A percentile compares a stretch with the other conserved stretches of the same genome.
phyloP scores from a whole-genome alignment of 345 rosid genomes.

The Carallia brachiata region DNA sequence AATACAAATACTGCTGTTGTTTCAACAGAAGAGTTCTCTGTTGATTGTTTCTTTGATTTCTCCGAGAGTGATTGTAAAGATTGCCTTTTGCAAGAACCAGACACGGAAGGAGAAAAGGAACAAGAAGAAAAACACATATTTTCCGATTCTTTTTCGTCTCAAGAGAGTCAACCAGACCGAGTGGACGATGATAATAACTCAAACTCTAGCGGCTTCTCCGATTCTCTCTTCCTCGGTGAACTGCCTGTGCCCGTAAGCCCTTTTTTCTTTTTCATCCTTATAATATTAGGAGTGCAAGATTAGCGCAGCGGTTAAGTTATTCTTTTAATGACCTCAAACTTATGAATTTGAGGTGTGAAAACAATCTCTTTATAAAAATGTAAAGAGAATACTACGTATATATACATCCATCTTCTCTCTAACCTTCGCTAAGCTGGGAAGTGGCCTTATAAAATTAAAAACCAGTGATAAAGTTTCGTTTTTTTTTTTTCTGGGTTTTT shows the following conservation, averaged over 20 bases:
- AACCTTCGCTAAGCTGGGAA: too few relatives aligned
- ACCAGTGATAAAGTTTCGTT: not conserved
- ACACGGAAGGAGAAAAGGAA: constrained; percentile 33
- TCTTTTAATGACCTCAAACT: too few relatives aligned
- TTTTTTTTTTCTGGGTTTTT: not conserved
- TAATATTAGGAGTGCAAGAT: too few relatives aligned
- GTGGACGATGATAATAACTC: constrained; percentile 41
- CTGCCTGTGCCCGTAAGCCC: constrained; percentile 41
- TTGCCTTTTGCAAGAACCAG: not conserved
- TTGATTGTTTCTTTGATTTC: constrained; percentile 69
- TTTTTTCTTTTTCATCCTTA: not conserved
- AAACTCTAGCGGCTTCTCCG: constrained; percentile 22
- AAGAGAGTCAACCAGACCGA: not conserved
- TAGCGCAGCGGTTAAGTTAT: too few relatives aligned
- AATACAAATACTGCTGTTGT: constrained; percentile 18
- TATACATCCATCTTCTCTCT: too few relatives aligned
- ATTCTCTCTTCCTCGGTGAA: constrained; percentile 30
- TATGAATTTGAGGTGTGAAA: too few relatives aligned
- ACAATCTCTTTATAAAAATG: too few relatives aligned
- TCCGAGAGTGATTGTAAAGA: constrained; percentile 42
- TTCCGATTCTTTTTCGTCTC: constrained; percentile 37
- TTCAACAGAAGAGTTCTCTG: constrained; percentile 56
- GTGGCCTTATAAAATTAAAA: too few relatives aligned
- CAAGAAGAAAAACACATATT: constrained; percentile 30
- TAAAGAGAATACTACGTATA: too few relatives aligned